Evolutionary conservation across 176 grass and related monocot genomes (phyloP).

Genomic region (Lolium perenne): DNA sequence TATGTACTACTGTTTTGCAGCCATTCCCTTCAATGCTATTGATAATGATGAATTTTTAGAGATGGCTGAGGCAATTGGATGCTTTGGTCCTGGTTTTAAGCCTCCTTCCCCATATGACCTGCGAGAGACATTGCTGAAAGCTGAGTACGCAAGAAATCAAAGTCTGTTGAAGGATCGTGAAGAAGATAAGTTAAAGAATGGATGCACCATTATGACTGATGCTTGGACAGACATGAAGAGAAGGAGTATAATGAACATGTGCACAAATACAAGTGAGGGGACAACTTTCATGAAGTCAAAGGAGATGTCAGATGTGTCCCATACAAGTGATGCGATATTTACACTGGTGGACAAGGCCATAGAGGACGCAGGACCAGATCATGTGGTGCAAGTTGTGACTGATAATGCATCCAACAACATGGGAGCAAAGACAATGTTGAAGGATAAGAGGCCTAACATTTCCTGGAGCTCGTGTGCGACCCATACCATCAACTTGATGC

Average conservation of each 20-base stretch:
- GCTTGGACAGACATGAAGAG: neutral
- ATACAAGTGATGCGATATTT: neutral
- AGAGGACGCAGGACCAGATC: neutral
- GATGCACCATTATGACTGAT: neutral
- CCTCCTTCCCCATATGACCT: neutral
- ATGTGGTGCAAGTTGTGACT: neutral
- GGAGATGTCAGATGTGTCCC: neutral
- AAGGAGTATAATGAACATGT: neutral
- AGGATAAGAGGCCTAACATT: neutral
- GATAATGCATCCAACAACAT: neutral
- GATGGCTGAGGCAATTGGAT: constrained; percentile 6
- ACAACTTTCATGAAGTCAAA: neutral
- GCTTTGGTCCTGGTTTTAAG: neutral
- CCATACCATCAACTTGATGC: too few species aligned
- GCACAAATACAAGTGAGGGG: neutral
- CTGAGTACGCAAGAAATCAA: neutral
- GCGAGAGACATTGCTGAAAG: neutral
- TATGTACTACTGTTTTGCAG: neutral
- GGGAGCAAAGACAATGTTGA: neutral
- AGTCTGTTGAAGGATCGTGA: neutral
- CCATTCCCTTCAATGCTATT: neutral
- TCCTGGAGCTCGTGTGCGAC: neutral
- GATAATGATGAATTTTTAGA: neutral
- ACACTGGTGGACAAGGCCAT: neutral
- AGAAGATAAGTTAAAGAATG: neutral